Percentiles rank a stretch among this genome's conserved stretches.
phyloP scores from a whole-genome alignment of 2,329 filamentous ascomycete genomes.

The Hymenoscyphus albidus region DNA sequence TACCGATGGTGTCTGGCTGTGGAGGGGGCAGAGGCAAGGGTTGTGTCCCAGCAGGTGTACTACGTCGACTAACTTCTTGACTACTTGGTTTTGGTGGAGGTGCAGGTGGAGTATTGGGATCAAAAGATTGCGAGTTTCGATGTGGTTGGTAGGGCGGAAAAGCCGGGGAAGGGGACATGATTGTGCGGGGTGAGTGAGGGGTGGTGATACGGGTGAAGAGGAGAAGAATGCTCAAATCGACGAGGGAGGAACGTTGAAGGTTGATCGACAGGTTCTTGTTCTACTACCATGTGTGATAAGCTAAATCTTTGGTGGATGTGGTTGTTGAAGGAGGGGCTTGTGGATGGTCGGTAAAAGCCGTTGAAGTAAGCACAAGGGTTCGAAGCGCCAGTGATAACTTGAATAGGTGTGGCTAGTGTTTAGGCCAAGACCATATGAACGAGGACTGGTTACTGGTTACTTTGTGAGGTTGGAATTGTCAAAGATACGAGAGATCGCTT shows the following conservation, averaged over 20 bases:
- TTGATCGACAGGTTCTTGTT: background rate
- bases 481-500: background rate
- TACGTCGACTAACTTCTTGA: constrained; percentile 63
- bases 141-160: constrained; percentile 29
- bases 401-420: background rate
- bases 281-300: background rate
- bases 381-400: background rate
- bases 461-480: background rate
- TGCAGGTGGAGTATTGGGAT: constrained; percentile 57
- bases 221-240: background rate
- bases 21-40: constrained; percentile 29
- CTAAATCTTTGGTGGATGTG: background rate
- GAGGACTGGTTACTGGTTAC: background rate
- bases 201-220: background rate
- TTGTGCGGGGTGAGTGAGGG: constrained; percentile 2
- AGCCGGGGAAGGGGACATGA: constrained; percentile 26
- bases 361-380: background rate
- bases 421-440: background rate
- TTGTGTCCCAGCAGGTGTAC: constrained; percentile 53
- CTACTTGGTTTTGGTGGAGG: constrained; percentile 69
- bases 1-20: constrained; percentile 22
- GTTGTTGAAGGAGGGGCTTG: background rate
- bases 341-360: background rate
- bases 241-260: background rate
- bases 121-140: constrained; percentile 36